Evolutionary conservation across 2,329 filamentous ascomycete species (phyloP).

Genomic region (Cladosporium sp.): DNA sequence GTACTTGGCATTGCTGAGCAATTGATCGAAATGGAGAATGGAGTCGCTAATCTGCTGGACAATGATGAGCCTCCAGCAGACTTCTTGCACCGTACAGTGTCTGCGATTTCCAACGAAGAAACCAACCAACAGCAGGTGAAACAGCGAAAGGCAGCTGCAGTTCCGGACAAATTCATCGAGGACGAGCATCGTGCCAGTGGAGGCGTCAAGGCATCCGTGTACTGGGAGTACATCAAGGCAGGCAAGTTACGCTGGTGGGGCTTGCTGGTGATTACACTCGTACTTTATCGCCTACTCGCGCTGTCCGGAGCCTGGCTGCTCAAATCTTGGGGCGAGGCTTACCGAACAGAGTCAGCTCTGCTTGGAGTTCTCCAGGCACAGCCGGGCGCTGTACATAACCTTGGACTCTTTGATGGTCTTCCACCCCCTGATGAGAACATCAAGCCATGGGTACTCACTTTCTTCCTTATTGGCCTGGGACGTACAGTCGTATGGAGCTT

Average conservation of each 20-base stretch:
- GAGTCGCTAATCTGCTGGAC: conserved; percentile 42
- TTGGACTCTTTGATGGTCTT: conserved; percentile 46
- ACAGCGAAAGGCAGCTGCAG: conserved; percentile 39
- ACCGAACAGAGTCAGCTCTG: conserved; percentile 37
- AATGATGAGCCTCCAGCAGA: conserved; percentile 18
- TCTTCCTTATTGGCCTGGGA: conserved; percentile 60
- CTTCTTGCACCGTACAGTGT: conserved; percentile 15
- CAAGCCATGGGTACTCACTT: conserved; percentile 68
- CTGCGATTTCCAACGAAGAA: conserved; percentile 21
- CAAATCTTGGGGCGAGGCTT: conserved; percentile 81
- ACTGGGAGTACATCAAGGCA: conserved; percentile 81
- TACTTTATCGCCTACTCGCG: conserved; percentile 59
- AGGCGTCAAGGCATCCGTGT: conserved; percentile 69
- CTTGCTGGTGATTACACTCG: conserved; percentile 58
- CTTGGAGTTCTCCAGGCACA: not conserved
- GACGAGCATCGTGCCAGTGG: conserved; percentile 72
- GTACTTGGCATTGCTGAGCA: conserved; percentile 70
- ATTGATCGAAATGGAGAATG: conserved; percentile 64
- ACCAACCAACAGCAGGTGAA: conserved; percentile 35
- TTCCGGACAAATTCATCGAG: conserved; percentile 72
- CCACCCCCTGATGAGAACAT: conserved; percentile 66
- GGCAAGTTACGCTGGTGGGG: conserved; percentile 72
- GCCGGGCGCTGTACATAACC: not conserved
- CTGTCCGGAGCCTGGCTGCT: conserved; percentile 74
- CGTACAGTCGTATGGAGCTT: conserved; percentile 58